Conservation (phyloP, 495 filamentous ascomycete genomes). For the Aspergillus avenaceus region DNA sequence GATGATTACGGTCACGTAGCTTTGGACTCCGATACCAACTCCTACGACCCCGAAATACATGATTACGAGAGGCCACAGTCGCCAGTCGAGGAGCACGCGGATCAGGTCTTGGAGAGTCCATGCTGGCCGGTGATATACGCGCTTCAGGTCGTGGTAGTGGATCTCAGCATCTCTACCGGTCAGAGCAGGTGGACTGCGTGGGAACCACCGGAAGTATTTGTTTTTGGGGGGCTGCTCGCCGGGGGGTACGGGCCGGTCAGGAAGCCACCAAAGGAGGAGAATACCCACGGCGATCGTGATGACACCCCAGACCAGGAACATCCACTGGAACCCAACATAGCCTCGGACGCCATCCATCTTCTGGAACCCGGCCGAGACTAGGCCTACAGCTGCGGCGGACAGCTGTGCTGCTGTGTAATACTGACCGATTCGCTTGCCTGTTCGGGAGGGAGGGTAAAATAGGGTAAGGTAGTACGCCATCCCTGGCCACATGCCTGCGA, state of each 20-base stretch:
- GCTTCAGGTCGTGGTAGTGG: slow-evolving; percentile 79
- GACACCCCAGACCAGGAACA: slow-evolving; percentile 87
- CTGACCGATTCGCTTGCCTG: slow-evolving; percentile 80
- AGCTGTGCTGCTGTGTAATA: slow-evolving; percentile 90
- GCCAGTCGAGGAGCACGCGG: slow-evolving; percentile 74
- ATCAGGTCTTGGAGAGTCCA: slow-evolving; percentile 69
- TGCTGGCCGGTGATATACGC: slow-evolving; percentile 66
- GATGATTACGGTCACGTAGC: slow-evolving; percentile 84
- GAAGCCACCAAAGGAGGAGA: slow-evolving; percentile 80
- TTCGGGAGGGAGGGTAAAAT: slow-evolving; percentile 84
- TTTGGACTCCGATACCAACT: slow-evolving; percentile 83
- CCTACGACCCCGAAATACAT: slow-evolving; percentile 97
- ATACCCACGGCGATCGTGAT: slow-evolving; percentile 68
- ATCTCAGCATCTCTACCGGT: slow-evolving; percentile 72
- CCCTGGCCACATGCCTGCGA: slow-evolving; percentile 92
- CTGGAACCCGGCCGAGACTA: slow-evolving; percentile 89
- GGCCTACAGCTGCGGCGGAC: slow-evolving; percentile 82
- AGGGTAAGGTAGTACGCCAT: slow-evolving; percentile 92
- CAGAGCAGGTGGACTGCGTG: slow-evolving; percentile 62
- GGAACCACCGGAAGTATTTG: slow-evolving; percentile 55
- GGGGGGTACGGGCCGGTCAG: slow-evolving; percentile 72
- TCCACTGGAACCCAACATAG: slow-evolving; percentile 86
- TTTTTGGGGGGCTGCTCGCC: slow-evolving; percentile 41
- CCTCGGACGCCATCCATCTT: slow-evolving; percentile 78
- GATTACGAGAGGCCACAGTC: slow-evolving; percentile 74